Evolutionary conservation across 352 stramenopile species (phyloP).

Genomic region (Phytophthora europaea): DNA sequence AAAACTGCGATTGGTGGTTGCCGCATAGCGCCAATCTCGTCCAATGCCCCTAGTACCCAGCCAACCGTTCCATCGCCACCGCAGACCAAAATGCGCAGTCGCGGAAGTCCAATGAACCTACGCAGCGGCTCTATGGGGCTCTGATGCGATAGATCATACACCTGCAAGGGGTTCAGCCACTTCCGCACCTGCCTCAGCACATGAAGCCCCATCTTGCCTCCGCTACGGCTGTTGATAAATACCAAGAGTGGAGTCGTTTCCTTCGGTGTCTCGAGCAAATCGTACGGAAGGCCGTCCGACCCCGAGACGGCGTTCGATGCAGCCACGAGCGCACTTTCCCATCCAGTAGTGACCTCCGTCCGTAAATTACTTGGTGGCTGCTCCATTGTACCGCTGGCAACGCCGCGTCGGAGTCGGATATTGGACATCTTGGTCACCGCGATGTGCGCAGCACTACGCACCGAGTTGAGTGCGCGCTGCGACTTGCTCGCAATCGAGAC

Average conservation of each 20-base stretch:
- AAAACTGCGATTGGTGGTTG: slow-evolving; percentile 96
- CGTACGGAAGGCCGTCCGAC: slow-evolving; percentile 56
- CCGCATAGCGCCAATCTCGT: slow-evolving; percentile 66
- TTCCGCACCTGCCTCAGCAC: slow-evolving; percentile 93
- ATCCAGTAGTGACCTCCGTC: slow-evolving; percentile 19
- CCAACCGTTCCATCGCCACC: slow-evolving; percentile 96
- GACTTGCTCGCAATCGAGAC: slow-evolving; percentile 57
- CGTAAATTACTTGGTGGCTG: slow-evolving; percentile 23
- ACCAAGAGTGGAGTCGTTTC: slow-evolving; percentile 80
- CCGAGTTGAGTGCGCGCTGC: slow-evolving; percentile 73
- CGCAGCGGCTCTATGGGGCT: slow-evolving; percentile 92
- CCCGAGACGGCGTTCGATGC: slow-evolving; percentile 33
- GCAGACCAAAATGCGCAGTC: slow-evolving; percentile 95
- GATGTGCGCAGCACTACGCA: slow-evolving; percentile 70
- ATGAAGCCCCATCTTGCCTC: slow-evolving; percentile 93
- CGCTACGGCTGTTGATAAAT: slow-evolving; percentile 97
- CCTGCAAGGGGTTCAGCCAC: slow-evolving; percentile 96
- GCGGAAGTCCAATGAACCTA: slow-evolving; percentile 90
- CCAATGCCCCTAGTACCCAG: slow-evolving; percentile 89
- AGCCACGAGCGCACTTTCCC: slow-evolving; percentile 26
- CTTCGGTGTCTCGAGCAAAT: slow-evolving; percentile 59
- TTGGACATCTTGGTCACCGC: slow-evolving; percentile 82
- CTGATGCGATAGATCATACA: slow-evolving; percentile 95
- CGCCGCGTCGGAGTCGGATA: slow-evolving; percentile 65
- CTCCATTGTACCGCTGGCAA: slow-evolving; percentile 9